Conservation (phyloP, 768 basidiomycete genomes). For the Gyrodon lividus region DNA sequence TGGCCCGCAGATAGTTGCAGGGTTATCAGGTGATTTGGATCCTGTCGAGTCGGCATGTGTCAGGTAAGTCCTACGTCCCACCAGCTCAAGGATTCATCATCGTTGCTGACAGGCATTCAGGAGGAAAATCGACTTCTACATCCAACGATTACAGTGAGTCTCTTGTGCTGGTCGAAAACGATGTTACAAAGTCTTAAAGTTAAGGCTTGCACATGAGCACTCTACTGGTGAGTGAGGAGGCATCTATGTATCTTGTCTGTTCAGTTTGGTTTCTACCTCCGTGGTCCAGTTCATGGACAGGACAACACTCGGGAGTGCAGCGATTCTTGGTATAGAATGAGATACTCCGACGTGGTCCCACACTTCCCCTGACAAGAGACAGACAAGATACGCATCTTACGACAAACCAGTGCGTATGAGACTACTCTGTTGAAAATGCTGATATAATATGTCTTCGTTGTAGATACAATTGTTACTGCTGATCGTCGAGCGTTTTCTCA, state of each 20-base stretch:
- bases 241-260: too few species aligned
- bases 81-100: not conserved
- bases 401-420: constrained; percentile 54
- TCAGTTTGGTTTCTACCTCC: not conserved
- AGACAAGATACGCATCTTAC: constrained; percentile 62
- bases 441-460: not conserved
- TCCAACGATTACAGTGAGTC: constrained; percentile 69
- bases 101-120: constrained; percentile 19
- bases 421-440: not conserved
- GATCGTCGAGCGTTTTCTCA: not conserved
- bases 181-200: not conserved
- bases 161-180: not conserved
- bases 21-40: constrained; percentile 43
- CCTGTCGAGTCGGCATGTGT: constrained; percentile 51
- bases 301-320: constrained; percentile 63
- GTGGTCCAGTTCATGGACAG: constrained; percentile 84
- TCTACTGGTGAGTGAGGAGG: constrained; percentile 46
- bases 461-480: constrained; percentile 65
- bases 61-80: constrained; percentile 35
- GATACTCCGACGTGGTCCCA: constrained; percentile 11
- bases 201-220: constrained; percentile 36
- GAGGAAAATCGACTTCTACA: constrained; percentile 64
- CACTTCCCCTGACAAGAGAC: not conserved
- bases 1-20: constrained; percentile 56
- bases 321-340: constrained; percentile 70